phyloP scores from a whole-genome alignment of 345 rosid genomes.

The Sisymbrium altissimum region DNA sequence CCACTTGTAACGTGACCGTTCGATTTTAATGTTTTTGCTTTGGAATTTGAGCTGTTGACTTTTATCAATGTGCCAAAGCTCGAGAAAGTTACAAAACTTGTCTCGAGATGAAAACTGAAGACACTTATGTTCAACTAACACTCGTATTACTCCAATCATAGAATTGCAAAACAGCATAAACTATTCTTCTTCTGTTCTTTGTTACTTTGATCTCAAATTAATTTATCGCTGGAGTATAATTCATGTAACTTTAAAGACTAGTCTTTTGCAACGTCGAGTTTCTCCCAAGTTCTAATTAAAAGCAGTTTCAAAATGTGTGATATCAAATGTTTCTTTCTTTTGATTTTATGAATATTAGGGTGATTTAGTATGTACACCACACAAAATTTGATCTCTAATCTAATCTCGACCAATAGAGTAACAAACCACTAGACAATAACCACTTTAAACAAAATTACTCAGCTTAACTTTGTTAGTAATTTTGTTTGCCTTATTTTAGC shows the following conservation, averaged over 20 bases:
- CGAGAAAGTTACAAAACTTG: constrained; percentile 12
- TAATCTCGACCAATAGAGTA: not conserved
- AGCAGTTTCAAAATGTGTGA: not conserved
- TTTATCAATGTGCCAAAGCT: not conserved
- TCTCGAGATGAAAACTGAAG: constrained; percentile 7
- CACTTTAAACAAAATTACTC: not conserved
- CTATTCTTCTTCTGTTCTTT: not conserved
- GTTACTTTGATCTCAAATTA: no score
- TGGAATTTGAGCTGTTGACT: constrained; percentile 25
- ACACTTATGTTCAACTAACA: not conserved
- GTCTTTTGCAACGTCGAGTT: not conserved
- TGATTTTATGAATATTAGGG: not conserved
- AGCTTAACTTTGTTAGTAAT: not conserved
- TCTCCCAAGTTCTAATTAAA: not conserved
- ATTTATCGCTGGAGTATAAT: no score
- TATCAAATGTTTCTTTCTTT: not conserved
- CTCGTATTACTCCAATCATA: not conserved
- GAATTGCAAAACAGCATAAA: not conserved
- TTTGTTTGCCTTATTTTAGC: constrained; percentile 18
- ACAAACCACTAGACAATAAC: not conserved
- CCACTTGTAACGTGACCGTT: constrained; percentile 20
- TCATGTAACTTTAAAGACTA: not conserved
- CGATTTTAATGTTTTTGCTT: constrained; percentile 30
- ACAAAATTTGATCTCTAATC: not conserved
- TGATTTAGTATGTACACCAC: not conserved